These are phyloP conservation scores for Ciborinia camelliae DNA, from an alignment of 2,329 filamentous ascomycete species.

Conservation along the genomic window DNA sequence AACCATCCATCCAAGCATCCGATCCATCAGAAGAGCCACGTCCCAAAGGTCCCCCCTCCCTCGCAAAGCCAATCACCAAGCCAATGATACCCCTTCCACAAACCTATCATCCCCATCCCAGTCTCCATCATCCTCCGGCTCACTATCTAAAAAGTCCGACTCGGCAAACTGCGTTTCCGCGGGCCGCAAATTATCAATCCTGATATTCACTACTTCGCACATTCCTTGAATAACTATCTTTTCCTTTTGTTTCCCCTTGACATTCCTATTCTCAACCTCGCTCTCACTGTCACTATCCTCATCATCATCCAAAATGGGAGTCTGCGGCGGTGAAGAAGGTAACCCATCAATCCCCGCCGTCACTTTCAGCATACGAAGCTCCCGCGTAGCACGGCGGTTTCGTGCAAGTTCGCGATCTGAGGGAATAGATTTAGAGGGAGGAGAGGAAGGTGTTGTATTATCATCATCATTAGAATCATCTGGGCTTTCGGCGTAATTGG, in stretches of 20 bases:
- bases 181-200: slow-evolving; percentile 73
- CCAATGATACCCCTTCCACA: slow-evolving; percentile 9
- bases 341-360: slow-evolving; percentile 32
- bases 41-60: neutral
- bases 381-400: slow-evolving; percentile 25
- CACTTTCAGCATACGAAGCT: slow-evolving; percentile 30
- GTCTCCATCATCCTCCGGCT: slow-evolving; percentile 54
- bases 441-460: neutral
- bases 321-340: slow-evolving; percentile 22
- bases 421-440: neutral
- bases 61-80: slow-evolving; percentile 7
- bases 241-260: slow-evolving; percentile 35
- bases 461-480: slow-evolving; percentile 24
- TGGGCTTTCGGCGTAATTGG: slow-evolving; percentile 33
- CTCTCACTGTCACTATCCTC: slow-evolving; percentile 16
- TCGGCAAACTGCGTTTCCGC: slow-evolving; percentile 66
- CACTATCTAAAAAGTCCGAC: slow-evolving; percentile 64
- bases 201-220: slow-evolving; percentile 66
- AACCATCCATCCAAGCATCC: slow-evolving; percentile 1
- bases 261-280: neutral
- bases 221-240: slow-evolving; percentile 58
- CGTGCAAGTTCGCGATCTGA: slow-evolving; percentile 18
- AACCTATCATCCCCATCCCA: slow-evolving; percentile 40
- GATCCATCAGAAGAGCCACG: neutral
- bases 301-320: slow-evolving; percentile 21